A percentile compares a stretch with the other conserved stretches of the same genome.
These are phyloP conservation scores for Suhomyces choctaworum DNA, from an alignment of 1,139 yeast genomes.

Conservation along the genomic window DNA sequence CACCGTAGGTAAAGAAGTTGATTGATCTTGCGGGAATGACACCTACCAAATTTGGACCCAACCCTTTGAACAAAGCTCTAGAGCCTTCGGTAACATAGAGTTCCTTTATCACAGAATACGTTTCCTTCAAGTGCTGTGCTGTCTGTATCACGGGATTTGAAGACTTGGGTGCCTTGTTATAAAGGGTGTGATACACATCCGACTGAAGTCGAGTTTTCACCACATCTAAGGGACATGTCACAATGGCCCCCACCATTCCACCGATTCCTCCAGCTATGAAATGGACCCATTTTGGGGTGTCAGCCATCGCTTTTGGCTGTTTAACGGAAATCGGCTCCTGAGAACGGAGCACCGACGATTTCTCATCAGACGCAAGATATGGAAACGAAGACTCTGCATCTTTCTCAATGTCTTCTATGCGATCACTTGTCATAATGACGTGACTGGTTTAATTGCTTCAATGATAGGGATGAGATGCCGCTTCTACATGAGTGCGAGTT, in stretches of 20 bases:
- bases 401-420: conserved; percentile 36
- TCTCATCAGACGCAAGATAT: conserved; percentile 72
- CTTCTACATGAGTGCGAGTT: background rate
- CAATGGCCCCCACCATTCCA: conserved; percentile 96
- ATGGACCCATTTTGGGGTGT: conserved; percentile 82
- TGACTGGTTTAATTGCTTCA: no score
- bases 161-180: conserved; percentile 45
- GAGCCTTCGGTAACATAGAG: conserved; percentile 79
- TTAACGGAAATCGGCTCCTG: conserved; percentile 27
- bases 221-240: conserved; percentile 94
- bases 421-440: conserved; percentile 11
- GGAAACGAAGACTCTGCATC: conserved; percentile 63
- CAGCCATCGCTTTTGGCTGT: conserved; percentile 11
- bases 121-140: conserved; percentile 76
- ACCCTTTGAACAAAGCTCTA: conserved; percentile 85
- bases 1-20: conserved; percentile 94
- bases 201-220: conserved; percentile 94
- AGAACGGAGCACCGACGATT: conserved; percentile 47
- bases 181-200: conserved; percentile 58
- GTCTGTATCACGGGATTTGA: conserved; percentile 45
- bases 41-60: conserved; percentile 95
- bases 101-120: conserved; percentile 66
- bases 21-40: conserved; percentile 99
- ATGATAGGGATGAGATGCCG: conserved; percentile 4
- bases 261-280: conserved; percentile 99